Evolutionary conservation across 2,329 filamentous ascomycete genomes (phyloP), one percentile per base, ranked within the genome.

Genomic region (Arthroderma uncinatum): DNA sequence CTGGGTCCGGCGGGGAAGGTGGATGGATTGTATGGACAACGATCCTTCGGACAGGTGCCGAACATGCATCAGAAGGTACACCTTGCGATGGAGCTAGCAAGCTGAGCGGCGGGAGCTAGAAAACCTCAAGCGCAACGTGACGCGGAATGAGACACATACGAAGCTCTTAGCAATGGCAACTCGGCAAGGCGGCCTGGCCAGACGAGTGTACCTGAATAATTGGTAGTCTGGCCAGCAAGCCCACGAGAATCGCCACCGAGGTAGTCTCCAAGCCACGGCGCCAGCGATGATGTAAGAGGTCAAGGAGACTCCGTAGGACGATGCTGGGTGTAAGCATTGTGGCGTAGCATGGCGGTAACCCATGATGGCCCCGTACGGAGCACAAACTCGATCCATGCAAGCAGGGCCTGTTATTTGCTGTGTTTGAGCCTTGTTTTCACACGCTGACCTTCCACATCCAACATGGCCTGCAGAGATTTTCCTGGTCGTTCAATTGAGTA

Each of bases 31-130:
- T 34, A 5, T 34, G 23, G 44, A 19, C 44, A 48, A 48, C 44
- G 44, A 48, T 48, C 44, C 44, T 48, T 48, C 44, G 44, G 44
- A 48, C 44, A 48, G 44, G 44, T 48, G 44, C 44, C 44, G 44
- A 48, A 25, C 21, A 48, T 30, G 14, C 23, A 12, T 10, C 21
- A 48, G 23, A 48, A 48, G 25, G 8, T 39, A 39, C 7, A 39
- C 36, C 36, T 39, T 16, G 23, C 44, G 44, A 48, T 48, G 44
- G 44, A 48, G 44, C 44, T 48, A 48, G 44, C 44, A 48, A 30
- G 44, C 44, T 48, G 44, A 48, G 33, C 33, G 33, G 44, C 44
- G 44, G 44, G 44, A 48, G 44, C 44, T 48, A 48, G 44, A 48
- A 48, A 48, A 48, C 25, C 21, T 48, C 44, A 30, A 28, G 21